These are phyloP conservation scores for Trichosporon asahii DNA, from an alignment of 1,284 basidiomycete genomes.

Conservation along the genomic window DNA sequence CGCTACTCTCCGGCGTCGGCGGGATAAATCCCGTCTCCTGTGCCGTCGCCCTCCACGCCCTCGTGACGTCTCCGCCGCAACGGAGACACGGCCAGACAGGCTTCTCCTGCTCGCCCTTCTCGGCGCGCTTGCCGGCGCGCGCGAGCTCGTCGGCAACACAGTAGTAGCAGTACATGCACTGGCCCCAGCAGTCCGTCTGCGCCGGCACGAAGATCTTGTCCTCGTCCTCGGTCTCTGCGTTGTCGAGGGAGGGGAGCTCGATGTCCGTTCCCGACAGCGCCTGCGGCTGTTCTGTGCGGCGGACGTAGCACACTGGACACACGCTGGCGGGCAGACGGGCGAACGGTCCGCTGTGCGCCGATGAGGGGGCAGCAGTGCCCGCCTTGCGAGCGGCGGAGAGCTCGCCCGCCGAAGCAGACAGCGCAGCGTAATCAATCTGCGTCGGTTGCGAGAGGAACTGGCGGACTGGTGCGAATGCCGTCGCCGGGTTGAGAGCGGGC, in stretches of 20 bases:
- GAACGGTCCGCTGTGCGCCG: conserved; percentile 40
- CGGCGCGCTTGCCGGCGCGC: conserved; percentile 47
- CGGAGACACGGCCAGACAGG: conserved; percentile 71
- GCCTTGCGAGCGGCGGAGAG: conserved; percentile 20
- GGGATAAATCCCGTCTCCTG: not conserved
- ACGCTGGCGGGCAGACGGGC: conserved; percentile 43
- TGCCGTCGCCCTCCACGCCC: conserved; percentile 32
- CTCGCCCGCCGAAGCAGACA: conserved; percentile 11
- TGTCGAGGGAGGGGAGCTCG: conserved; percentile 19
- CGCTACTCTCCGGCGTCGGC: not conserved
- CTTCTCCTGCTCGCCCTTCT: conserved; percentile 11
- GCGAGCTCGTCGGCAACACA: conserved; percentile 74
- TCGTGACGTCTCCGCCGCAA: conserved; percentile 56
- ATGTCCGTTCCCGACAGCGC: conserved; percentile 30
- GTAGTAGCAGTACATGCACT: conserved; percentile 81
- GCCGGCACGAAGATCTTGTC: conserved; percentile 47
- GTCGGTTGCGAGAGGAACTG: conserved; percentile 29
- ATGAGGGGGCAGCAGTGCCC: conserved; percentile 9
- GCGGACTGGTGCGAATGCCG: conserved; percentile 40
- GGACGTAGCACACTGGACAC: conserved; percentile 54
- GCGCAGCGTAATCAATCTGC: conserved; percentile 33
- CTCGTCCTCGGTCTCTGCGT: conserved; percentile 28
- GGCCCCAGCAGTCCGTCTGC: conserved; percentile 55
- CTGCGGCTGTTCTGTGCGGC: conserved; percentile 29
- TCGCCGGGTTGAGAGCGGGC: conserved; percentile 58